Percentiles rank a stretch among this genome's conserved stretches.
phyloP scores from a whole-genome alignment of 257 asterid species.

The Galeopsis tetrahit region DNA sequence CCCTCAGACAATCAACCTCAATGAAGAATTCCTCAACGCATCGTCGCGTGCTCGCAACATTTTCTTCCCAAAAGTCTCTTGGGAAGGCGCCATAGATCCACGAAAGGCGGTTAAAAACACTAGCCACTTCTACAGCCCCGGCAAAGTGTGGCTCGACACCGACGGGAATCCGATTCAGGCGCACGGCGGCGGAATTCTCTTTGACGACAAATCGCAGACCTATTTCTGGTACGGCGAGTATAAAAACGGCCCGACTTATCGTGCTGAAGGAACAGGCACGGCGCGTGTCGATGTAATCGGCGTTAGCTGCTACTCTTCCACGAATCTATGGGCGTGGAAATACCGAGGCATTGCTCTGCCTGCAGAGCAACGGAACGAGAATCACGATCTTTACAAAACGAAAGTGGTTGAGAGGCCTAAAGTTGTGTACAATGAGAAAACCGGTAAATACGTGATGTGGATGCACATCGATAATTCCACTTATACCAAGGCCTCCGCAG shows the following conservation, averaged over 20 bases:
- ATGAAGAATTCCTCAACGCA: conserved; percentile 43
- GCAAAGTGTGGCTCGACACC: conserved; percentile 66
- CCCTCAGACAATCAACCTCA: conserved; percentile 37
- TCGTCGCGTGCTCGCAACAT: conserved; percentile 37
- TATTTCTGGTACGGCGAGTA: conserved; percentile 83
- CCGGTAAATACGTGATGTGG: conserved; percentile 65
- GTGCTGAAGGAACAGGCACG: conserved; percentile 39
- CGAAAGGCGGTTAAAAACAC: conserved; percentile 31
- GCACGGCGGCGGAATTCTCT: conserved; percentile 74
- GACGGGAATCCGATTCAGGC: conserved; percentile 75
- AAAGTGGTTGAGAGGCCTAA: conserved; percentile 81
- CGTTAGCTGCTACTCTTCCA: conserved; percentile 73
- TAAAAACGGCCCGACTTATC: conserved; percentile 62
- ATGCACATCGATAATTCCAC: conserved; percentile 71
- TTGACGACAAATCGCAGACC: conserved; percentile 40
- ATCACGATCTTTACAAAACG: conserved; percentile 59
- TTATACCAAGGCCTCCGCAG: conserved; percentile 65
- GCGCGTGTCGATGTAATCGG: conserved; percentile 77
- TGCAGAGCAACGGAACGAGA: conserved; percentile 42
- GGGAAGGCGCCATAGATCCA: conserved; percentile 45
- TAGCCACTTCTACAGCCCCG: conserved; percentile 45
- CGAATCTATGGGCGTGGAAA: conserved; percentile 69
- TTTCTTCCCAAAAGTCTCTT: conserved; percentile 53
- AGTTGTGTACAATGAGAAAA: conserved; percentile 60
- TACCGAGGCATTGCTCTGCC: conserved; percentile 63